phyloP scores from a whole-genome alignment of 108 stramenopile genomes.

The Mayamaea pseudoterrestris region DNA sequence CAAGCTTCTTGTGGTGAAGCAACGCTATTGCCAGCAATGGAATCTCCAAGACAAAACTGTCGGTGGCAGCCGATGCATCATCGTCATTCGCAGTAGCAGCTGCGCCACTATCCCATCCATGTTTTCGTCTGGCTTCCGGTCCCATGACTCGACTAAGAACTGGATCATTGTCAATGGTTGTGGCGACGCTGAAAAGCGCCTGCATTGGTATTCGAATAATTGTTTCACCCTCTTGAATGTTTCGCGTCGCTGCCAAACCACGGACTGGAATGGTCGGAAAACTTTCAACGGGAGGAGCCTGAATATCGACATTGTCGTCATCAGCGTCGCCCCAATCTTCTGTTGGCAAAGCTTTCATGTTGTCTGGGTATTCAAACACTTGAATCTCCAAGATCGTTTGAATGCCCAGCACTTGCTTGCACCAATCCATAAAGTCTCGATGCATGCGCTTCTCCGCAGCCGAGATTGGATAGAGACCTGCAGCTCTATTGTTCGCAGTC shows the following conservation, averaged over 20 bases:
- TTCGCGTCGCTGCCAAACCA: slow-evolving; percentile 53
- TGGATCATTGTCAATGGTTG: slow-evolving; percentile 69
- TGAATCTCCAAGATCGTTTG: slow-evolving; percentile 48
- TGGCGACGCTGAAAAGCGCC: slow-evolving; percentile 51
- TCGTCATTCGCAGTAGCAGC: neutral
- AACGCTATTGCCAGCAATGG: slow-evolving; percentile 56
- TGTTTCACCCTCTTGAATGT: slow-evolving; percentile 46
- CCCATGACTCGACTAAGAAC: slow-evolving; percentile 45
- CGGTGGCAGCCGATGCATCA: neutral
- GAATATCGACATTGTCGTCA: slow-evolving; percentile 19
- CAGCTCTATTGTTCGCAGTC: too few relatives aligned
- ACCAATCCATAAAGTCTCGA: slow-evolving; percentile 47
- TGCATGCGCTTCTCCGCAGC: too few relatives aligned
- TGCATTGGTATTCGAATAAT: slow-evolving; percentile 58
- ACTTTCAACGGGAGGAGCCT: neutral
- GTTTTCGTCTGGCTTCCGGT: slow-evolving; percentile 25
- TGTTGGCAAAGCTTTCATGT: slow-evolving; percentile 25
- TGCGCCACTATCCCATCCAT: slow-evolving; percentile 36
- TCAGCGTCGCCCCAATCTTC: slow-evolving; percentile 12
- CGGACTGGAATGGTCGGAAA: slow-evolving; percentile 38
- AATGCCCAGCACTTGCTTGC: slow-evolving; percentile 40
- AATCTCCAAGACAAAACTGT: slow-evolving; percentile 36
- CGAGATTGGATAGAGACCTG: too few relatives aligned
- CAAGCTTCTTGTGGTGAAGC: slow-evolving; percentile 52
- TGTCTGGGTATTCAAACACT: slow-evolving; percentile 59